Percentiles rank a stretch among this genome's conserved stretches.
Evolutionary conservation across 2,329 filamentous ascomycete species (phyloP).

Genomic region (Hirsutella rhossiliensis): DNA sequence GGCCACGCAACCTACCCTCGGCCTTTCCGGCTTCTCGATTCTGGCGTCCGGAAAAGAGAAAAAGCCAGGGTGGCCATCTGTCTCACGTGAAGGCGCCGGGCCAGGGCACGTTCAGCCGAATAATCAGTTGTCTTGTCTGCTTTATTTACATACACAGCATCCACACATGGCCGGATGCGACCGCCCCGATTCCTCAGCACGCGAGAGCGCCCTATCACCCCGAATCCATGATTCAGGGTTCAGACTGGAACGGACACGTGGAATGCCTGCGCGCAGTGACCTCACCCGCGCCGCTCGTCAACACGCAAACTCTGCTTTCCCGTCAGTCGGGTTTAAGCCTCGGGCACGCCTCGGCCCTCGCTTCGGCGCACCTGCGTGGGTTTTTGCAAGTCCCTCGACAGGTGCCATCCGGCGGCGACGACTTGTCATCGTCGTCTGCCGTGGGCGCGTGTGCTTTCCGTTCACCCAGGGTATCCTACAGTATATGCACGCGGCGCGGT

Average conservation of each 20-base stretch:
- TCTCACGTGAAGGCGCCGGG: not conserved
- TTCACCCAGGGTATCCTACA: not conserved
- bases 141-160: not conserved
- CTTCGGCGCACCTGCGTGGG: too few species aligned
- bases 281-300: not conserved
- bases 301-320: constrained; percentile 1
- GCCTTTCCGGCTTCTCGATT: constrained; percentile 1
- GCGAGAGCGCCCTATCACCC: not conserved
- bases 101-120: not conserved
- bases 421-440: not conserved
- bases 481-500: not conserved
- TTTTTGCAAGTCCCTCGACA: too few species aligned
- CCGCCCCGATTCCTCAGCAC: not conserved
- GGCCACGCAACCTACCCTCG: constrained; percentile 5
- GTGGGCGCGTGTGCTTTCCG: not conserved
- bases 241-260: constrained; percentile 6
- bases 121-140: not conserved
- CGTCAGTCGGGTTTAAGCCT: not conserved
- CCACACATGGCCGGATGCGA: not conserved
- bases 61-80: not conserved
- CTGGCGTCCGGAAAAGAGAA: not conserved
- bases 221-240: not conserved
- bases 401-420: too few species aligned
- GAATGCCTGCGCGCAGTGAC: constrained; percentile 3
- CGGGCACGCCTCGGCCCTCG: not conserved